These are phyloP conservation scores for Populus deltoides DNA, from an alignment of 345 rosid genomes.

Conservation along the genomic window DNA sequence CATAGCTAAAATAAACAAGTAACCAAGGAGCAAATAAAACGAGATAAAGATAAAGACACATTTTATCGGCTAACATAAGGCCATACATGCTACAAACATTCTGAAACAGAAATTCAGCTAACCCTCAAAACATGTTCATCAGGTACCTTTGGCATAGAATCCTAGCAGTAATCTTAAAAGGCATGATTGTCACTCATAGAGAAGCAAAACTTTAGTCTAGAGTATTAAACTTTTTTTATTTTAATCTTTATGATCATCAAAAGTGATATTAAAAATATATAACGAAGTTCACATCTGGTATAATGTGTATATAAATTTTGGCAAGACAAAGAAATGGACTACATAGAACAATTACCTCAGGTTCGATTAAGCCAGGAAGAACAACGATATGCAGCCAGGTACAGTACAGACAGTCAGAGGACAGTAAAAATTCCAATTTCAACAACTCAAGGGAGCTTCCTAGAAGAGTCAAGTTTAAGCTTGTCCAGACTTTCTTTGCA, in stretches of 20 bases:
- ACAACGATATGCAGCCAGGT: slow-evolving; percentile 20
- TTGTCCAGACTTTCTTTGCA: slow-evolving; percentile 27
- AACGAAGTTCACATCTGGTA: neutral
- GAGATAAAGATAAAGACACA: slow-evolving; percentile 2
- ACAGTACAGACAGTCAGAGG: neutral
- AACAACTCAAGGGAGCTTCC: slow-evolving; percentile 21
- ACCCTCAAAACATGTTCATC: slow-evolving; percentile 3
- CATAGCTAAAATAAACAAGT: slow-evolving; percentile 18
- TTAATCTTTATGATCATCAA: neutral
- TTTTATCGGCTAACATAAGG: slow-evolving; percentile 1
- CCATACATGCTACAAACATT: neutral
- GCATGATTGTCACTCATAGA: slow-evolving; percentile 9
- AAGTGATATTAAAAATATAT: neutral
- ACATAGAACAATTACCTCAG: slow-evolving; percentile 35
- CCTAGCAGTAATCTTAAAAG: slow-evolving; percentile 8
- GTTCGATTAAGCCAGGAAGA: slow-evolving; percentile 29
- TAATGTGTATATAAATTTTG: neutral
- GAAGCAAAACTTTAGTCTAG: neutral
- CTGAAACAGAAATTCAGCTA: neutral
- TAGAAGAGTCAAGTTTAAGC: slow-evolving; percentile 33
- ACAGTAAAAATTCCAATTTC: slow-evolving; percentile 17
- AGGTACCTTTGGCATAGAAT: neutral
- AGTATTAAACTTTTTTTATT: neutral
- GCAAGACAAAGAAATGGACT: slow-evolving; percentile 20
- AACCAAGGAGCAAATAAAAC: slow-evolving; percentile 2